phyloP scores from a whole-genome alignment of 306 rosid species.

The Pterocarpus macrocarpus region DNA sequence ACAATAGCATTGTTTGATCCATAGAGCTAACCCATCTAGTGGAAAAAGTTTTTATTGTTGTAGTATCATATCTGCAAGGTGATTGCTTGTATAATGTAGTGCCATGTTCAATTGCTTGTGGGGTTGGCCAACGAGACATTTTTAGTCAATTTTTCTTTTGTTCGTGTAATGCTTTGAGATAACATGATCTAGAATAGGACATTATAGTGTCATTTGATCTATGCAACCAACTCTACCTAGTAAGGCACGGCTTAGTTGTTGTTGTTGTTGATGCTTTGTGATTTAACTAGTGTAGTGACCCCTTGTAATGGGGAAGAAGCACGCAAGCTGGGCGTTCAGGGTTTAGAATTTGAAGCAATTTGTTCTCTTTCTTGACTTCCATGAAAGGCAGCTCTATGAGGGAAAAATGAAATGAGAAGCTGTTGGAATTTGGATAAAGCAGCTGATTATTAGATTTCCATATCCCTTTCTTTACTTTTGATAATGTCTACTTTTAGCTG shows the following conservation, averaged over 20 bases:
- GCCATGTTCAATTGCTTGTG: slow-evolving; percentile 22
- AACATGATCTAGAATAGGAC: no score
- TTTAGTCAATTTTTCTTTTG: neutral
- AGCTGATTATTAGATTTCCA: slow-evolving; percentile 33
- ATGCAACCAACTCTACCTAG: no score
- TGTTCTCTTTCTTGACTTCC: slow-evolving; percentile 20
- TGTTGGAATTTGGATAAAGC: slow-evolving; percentile 1
- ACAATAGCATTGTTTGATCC: neutral
- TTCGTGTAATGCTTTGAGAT: neutral
- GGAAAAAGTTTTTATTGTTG: no score
- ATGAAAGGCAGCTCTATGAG: slow-evolving; percentile 15
- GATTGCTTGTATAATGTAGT: slow-evolving; percentile 16
- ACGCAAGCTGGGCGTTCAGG: neutral
- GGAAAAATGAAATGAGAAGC: neutral
- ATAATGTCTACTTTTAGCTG: neutral
- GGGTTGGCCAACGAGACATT: slow-evolving; percentile 18
- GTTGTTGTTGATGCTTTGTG: neutral
- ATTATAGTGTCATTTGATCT: no score
- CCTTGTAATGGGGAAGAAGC: slow-evolving; percentile 24
- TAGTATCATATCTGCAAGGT: neutral
- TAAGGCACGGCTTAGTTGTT: no score
- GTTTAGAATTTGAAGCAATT: slow-evolving; percentile 24
- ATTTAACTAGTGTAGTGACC: slow-evolving; percentile 6
- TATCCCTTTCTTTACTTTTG: neutral
- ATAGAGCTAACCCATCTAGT: no score